Evolutionary conservation across 2,329 filamentous ascomycete species (phyloP).

Genomic region (Xylariomycetidae sp.): DNA sequence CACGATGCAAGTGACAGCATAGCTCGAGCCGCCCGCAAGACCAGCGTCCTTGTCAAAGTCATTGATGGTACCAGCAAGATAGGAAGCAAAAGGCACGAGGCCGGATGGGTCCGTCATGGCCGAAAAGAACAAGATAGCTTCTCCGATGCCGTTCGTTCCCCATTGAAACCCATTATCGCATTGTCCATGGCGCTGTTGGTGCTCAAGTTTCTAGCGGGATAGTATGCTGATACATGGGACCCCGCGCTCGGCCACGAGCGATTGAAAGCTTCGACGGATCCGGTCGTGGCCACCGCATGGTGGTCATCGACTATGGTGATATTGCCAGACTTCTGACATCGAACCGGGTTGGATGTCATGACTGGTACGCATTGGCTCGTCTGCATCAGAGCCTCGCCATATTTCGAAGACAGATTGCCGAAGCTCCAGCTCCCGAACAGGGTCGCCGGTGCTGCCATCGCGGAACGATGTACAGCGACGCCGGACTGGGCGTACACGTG

Average conservation of each 20-base stretch:
- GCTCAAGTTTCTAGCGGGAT: constrained; percentile 1
- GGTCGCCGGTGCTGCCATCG: constrained; percentile 1
- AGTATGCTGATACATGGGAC: too few species aligned
- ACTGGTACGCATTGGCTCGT: constrained; percentile 4
- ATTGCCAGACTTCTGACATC: constrained; percentile 2
- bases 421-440: background rate
- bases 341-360: constrained; percentile 3
- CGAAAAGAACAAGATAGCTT: background rate
- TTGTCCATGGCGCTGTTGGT: constrained; percentile 2
- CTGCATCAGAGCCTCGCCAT: constrained; percentile 1
- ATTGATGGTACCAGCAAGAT: background rate
- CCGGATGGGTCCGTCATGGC: constrained; percentile 1
- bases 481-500: constrained; percentile 1
- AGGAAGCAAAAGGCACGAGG: background rate
- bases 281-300: too few species aligned
- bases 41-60: background rate
- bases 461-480: constrained; percentile 1
- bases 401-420: constrained; percentile 1
- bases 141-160: background rate
- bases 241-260: too few species aligned
- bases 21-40: background rate
- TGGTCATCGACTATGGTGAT: background rate
- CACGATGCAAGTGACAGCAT: constrained; percentile 1
- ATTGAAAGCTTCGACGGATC: too few species aligned
- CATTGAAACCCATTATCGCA: background rate